Evolutionary conservation across 75 land plant species (phyloP).

Genomic region (Picea glauca): DNA sequence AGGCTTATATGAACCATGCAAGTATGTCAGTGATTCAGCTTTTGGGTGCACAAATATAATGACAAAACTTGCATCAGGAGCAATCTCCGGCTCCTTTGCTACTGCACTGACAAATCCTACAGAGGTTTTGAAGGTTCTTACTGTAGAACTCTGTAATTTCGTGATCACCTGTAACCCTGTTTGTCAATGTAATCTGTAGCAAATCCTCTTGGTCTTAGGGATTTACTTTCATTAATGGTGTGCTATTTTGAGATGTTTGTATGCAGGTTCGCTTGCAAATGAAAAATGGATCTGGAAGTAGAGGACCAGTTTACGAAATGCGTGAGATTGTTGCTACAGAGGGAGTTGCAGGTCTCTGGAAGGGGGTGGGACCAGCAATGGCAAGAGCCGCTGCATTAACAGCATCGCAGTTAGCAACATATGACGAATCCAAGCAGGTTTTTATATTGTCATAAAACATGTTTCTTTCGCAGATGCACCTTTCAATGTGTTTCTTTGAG

Average conservation of each 20-base stretch:
- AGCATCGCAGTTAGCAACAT: slow-evolving; percentile 78
- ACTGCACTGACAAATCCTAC: slow-evolving; percentile 75
- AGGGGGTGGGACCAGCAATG: slow-evolving; percentile 85
- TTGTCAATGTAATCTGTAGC: neutral
- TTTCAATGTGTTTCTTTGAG: neutral
- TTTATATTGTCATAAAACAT: neutral
- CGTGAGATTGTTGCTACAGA: slow-evolving; percentile 48
- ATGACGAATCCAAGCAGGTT: slow-evolving; percentile 89
- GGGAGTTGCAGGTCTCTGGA: slow-evolving; percentile 73
- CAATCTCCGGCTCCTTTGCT: slow-evolving; percentile 66
- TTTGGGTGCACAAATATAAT: slow-evolving; percentile 62
- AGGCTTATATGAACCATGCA: slow-evolving; percentile 82
- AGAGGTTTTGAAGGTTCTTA: slow-evolving; percentile 69
- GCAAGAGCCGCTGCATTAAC: slow-evolving; percentile 73
- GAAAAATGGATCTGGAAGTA: slow-evolving; percentile 22
- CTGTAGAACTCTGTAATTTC: neutral
- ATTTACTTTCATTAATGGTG: neutral
- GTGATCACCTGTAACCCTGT: neutral
- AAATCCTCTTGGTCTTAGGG: neutral
- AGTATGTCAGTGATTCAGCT: slow-evolving; percentile 38
- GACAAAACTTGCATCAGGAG: slow-evolving; percentile 70
- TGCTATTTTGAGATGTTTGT: slow-evolving; percentile 1
- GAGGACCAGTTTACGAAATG: slow-evolving; percentile 40
- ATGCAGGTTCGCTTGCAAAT: slow-evolving; percentile 71
- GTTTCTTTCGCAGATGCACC: neutral